Conservation (phyloP, 768 basidiomycete species). For the Xanthoconium stramineum region DNA sequence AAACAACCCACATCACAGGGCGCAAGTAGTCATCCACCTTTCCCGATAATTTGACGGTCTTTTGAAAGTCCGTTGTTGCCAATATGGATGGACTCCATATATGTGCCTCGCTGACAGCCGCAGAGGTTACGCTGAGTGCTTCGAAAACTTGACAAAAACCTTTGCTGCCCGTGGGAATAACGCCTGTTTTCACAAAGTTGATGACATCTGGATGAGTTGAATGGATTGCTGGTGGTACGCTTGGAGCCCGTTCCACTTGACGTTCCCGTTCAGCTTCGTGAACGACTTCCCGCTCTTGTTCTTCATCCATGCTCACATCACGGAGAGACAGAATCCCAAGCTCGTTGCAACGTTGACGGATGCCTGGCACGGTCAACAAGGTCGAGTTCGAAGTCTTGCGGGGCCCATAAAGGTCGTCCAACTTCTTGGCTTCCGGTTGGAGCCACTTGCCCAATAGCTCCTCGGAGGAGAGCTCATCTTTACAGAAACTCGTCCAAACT, state of each 20-base stretch:
- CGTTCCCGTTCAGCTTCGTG: background rate
- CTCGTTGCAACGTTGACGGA: background rate
- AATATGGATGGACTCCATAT: background rate
- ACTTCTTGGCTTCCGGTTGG: background rate
- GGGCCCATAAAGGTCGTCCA: background rate
- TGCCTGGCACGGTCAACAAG: background rate
- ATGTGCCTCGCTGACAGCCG: background rate
- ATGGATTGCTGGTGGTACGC: background rate
- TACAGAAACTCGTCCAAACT: background rate
- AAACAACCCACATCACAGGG: background rate
- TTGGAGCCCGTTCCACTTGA: background rate
- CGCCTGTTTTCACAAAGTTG: background rate
- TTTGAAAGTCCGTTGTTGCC: background rate
- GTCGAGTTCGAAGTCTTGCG: background rate
- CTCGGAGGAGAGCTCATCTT: background rate
- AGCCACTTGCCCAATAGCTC: background rate
- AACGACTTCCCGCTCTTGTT: background rate
- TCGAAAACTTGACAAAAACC: background rate
- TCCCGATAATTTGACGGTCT: background rate
- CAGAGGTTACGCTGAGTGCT: background rate
- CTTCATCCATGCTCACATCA: background rate
- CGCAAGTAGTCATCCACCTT: background rate
- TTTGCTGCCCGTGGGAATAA: background rate
- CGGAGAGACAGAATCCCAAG: background rate
- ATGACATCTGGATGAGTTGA: background rate